Evolutionary conservation across 164 flowering plant genomes (phyloP).

Genomic region (Protea cynaroides): DNA sequence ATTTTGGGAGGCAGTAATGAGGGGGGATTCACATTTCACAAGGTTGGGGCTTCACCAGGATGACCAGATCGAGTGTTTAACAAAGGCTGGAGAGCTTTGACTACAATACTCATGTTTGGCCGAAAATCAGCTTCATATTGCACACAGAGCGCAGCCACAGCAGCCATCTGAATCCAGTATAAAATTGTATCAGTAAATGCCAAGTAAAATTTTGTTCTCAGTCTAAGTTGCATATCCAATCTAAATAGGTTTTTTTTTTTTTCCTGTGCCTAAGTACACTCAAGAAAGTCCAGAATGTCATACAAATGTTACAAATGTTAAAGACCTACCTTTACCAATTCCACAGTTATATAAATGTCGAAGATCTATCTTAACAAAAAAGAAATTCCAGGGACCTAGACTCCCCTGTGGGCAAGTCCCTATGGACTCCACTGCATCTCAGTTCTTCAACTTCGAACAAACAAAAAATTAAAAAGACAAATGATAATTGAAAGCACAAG

Average conservation of each 20-base stretch:
- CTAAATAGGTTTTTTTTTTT: background rate
- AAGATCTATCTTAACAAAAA: too few relatives aligned
- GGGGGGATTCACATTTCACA: too few relatives aligned
- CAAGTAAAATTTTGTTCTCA: background rate
- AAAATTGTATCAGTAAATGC: background rate
- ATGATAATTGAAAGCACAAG: background rate
- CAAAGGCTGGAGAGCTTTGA: constrained; percentile 77
- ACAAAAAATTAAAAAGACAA: too few relatives aligned
- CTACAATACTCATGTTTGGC: constrained; percentile 91
- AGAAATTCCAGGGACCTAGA: background rate
- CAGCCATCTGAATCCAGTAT: constrained; percentile 57
- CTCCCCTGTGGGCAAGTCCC: background rate
- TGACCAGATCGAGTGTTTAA: constrained; percentile 55
- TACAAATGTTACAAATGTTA: too few relatives aligned
- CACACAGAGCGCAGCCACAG: constrained; percentile 84
- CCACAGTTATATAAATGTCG: background rate
- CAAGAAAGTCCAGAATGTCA: background rate
- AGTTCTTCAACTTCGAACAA: too few relatives aligned
- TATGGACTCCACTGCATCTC: background rate
- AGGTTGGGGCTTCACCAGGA: constrained; percentile 40
- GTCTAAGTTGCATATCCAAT: too few relatives aligned
- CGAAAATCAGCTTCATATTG: constrained; percentile 89
- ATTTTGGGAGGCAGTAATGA: too few relatives aligned
- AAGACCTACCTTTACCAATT: too few relatives aligned
- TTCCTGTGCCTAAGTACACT: too few relatives aligned